phyloP scores from a whole-genome alignment of 129 eudicot species.

The Saposhnikovia divaricata region DNA sequence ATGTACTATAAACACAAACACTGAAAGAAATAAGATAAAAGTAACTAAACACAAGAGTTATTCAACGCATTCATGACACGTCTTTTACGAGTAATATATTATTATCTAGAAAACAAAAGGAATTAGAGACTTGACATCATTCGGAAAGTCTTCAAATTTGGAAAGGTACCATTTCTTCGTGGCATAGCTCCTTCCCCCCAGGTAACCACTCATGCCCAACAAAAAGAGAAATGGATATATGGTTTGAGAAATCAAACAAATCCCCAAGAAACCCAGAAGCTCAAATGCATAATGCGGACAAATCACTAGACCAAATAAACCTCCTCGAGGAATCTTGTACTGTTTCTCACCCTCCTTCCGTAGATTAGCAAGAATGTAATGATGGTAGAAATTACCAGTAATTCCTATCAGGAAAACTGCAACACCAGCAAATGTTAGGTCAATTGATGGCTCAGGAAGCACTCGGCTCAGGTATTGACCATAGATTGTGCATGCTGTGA shows the following conservation, averaged over 20 bases:
- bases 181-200: slow-evolving; percentile 54
- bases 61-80: not conserved
- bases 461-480: slow-evolving; percentile 33
- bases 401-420: slow-evolving; percentile 42
- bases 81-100: not conserved
- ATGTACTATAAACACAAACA: not conserved
- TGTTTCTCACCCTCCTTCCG: slow-evolving; percentile 36
- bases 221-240: slow-evolving; percentile 22
- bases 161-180: slow-evolving; percentile 14
- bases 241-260: slow-evolving; percentile 51
- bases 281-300: slow-evolving; percentile 79
- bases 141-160: slow-evolving; percentile 17
- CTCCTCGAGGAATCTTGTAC: slow-evolving; percentile 67
- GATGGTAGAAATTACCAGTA: slow-evolving; percentile 63
- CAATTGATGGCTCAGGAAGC: slow-evolving; percentile 33
- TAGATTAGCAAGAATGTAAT: slow-evolving; percentile 43
- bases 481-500: slow-evolving; percentile 32
- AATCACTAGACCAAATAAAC: slow-evolving; percentile 52
- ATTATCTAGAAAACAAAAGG: slow-evolving; percentile 9
- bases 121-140: slow-evolving; percentile 15
- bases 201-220: slow-evolving; percentile 28
- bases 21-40: not conserved
- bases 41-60: not conserved
- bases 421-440: slow-evolving; percentile 42
- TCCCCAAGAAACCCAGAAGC: slow-evolving; percentile 42